Evolutionary conservation across 2,329 filamentous ascomycete genomes (phyloP).

Genomic region (Ceratocystis diversiconidia): DNA sequence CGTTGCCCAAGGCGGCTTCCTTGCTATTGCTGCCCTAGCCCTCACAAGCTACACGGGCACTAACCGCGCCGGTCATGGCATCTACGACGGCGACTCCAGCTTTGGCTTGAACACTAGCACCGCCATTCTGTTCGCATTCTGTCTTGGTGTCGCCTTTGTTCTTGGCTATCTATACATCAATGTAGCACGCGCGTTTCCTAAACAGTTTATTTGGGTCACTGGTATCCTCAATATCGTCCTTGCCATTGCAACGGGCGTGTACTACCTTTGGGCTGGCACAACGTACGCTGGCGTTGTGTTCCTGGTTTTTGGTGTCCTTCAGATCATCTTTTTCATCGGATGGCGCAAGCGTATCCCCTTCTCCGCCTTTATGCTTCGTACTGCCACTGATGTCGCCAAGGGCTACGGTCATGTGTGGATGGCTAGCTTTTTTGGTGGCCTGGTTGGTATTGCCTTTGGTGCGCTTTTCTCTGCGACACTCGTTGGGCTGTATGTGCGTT

Average conservation of each 20-base stretch:
- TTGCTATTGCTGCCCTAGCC: slow-evolving; percentile 59
- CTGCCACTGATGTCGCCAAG: slow-evolving; percentile 71
- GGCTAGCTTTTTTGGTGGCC: slow-evolving; percentile 69
- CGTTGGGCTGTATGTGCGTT: slow-evolving; percentile 74
- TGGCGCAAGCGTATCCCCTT: slow-evolving; percentile 90
- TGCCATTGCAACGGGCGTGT: slow-evolving; percentile 72
- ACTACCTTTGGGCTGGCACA: slow-evolving; percentile 64
- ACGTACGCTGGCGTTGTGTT: slow-evolving; percentile 81
- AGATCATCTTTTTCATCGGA: slow-evolving; percentile 67
- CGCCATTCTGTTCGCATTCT: slow-evolving; percentile 69
- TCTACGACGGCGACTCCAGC: slow-evolving; percentile 53
- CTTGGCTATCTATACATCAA: slow-evolving; percentile 67
- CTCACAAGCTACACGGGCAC: slow-evolving; percentile 65
- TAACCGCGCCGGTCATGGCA: slow-evolving; percentile 62
- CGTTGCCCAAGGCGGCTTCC: slow-evolving; percentile 55
- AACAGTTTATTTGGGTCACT: slow-evolving; percentile 84
- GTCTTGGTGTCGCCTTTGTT: slow-evolving; percentile 61
- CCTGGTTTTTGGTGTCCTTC: slow-evolving; percentile 65
- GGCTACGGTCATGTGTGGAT: slow-evolving; percentile 74
- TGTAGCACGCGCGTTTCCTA: slow-evolving; percentile 62
- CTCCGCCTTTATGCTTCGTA: slow-evolving; percentile 77
- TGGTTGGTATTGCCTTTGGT: slow-evolving; percentile 59
- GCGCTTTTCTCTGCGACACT: slow-evolving; percentile 81
- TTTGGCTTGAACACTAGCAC: slow-evolving; percentile 69
- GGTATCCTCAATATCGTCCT: slow-evolving; percentile 77